Evolutionary conservation across 306 rosid species (phyloP).

Genomic region (Trifolium dubium): DNA sequence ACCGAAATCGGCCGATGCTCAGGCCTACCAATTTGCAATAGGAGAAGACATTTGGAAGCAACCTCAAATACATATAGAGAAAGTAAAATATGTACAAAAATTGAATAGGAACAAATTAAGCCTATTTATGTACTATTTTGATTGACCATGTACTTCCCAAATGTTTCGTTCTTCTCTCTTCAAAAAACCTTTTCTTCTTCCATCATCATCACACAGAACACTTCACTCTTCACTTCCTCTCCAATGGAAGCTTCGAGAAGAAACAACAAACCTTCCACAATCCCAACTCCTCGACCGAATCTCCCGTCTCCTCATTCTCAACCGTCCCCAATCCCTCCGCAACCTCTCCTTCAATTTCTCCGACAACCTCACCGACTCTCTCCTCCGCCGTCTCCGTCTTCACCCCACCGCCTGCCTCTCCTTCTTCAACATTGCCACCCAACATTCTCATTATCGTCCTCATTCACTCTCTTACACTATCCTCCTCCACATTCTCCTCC

Average conservation of each 20-base stretch:
- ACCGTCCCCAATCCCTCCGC: constrained; percentile 58
- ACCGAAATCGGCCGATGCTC: too few species aligned
- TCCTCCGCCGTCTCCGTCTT: constrained; percentile 70
- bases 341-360: constrained; percentile 60
- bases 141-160: neutral
- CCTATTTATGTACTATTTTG: too few species aligned
- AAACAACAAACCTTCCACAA: constrained; percentile 53
- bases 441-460: constrained; percentile 66
- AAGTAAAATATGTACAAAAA: too few species aligned
- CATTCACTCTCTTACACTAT: constrained; percentile 58
- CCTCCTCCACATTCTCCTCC: constrained; percentile 71
- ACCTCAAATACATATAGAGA: too few species aligned
- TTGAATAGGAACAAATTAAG: too few species aligned
- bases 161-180: constrained; percentile 36
- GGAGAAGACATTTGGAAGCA: too few species aligned
- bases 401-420: constrained; percentile 64
- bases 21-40: too few species aligned
- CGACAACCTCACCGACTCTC: constrained; percentile 67
- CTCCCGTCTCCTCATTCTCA: constrained; percentile 70
- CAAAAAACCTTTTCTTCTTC: neutral
- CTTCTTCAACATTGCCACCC: constrained; percentile 63
- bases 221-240: constrained; percentile 54
- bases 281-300: constrained; percentile 62
- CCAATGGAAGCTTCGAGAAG: constrained; percentile 71
- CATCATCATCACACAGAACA: constrained; percentile 28